Evolutionary conservation across 108 stramenopile species (phyloP).

Genomic region (Aurantiochytrium sp.): DNA sequence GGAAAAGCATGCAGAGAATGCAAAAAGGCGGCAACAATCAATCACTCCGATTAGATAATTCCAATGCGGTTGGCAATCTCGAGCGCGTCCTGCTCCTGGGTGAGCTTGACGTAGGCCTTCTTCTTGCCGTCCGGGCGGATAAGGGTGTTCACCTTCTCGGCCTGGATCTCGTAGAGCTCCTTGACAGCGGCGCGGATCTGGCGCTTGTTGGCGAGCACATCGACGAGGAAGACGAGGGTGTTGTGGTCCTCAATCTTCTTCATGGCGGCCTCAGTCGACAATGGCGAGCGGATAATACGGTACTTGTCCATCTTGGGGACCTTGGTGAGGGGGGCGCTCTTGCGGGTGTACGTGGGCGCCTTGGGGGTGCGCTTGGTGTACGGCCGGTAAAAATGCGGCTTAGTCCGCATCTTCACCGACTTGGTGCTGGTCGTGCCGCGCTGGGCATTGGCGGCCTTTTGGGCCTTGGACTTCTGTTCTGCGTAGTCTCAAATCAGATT

Average conservation of each 20-base stretch:
- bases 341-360: slow-evolving; percentile 77
- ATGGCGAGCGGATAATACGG: slow-evolving; percentile 91
- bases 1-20: not conserved
- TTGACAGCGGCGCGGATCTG: slow-evolving; percentile 98
- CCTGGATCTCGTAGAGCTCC: slow-evolving; percentile 91
- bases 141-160: slow-evolving; percentile 96
- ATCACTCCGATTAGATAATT: slow-evolving; percentile 58
- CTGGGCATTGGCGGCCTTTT: slow-evolving; percentile 22
- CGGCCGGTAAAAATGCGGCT: slow-evolving; percentile 88
- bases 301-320: slow-evolving; percentile 46
- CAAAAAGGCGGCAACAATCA: not conserved
- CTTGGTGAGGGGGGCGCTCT: slow-evolving; percentile 59
- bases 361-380: slow-evolving; percentile 74
- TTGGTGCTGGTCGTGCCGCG: slow-evolving; percentile 36
- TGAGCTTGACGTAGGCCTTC: slow-evolving; percentile 96
- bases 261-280: slow-evolving; percentile 98
- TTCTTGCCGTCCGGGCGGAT: slow-evolving; percentile 96
- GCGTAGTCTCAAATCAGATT: too few relatives aligned
- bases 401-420: slow-evolving; percentile 94
- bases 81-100: slow-evolving; percentile 94
- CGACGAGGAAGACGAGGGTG: slow-evolving; percentile 99
- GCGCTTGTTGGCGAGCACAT: slow-evolving; percentile 96
- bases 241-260: slow-evolving; percentile 99
- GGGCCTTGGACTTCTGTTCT: slow-evolving; percentile 29
- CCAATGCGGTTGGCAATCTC: slow-evolving; percentile 99